These are phyloP conservation scores for Dalbergia oliveri DNA, from an alignment of 306 rosid species.

Conservation along the genomic window DNA sequence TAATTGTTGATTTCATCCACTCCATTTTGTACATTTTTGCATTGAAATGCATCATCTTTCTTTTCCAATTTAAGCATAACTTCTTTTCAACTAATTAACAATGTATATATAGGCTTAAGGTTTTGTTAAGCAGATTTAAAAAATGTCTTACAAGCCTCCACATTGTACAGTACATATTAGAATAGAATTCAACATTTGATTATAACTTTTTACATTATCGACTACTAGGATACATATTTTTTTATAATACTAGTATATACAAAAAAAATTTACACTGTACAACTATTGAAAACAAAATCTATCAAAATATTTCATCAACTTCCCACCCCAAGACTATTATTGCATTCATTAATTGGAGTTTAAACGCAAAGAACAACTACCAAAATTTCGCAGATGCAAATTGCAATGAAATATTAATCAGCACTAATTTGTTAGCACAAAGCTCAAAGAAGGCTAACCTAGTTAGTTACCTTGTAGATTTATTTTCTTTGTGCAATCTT, in stretches of 20 bases:
- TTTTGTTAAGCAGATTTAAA: not conserved
- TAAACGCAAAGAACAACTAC: not conserved
- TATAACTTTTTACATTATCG: not conserved
- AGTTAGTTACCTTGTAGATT: too few relatives aligned
- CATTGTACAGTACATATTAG: not conserved
- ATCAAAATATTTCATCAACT: not conserved
- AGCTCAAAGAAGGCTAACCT: not conserved
- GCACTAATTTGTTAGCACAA: not conserved
- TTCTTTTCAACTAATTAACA: not conserved
- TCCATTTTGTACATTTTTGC: not conserved
- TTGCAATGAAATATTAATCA: conserved; percentile 1
- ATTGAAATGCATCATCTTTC: not conserved
- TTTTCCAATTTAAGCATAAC: not conserved
- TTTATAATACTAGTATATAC: too few relatives aligned
- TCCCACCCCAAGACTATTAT: not conserved
- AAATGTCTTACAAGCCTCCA: not conserved
- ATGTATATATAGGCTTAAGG: not conserved
- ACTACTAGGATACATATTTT: not conserved
- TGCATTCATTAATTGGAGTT: not conserved
- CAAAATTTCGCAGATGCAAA: not conserved
- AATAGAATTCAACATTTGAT: not conserved
- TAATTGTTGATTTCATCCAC: not conserved
- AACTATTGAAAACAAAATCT: not conserved
- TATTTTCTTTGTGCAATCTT: not conserved
- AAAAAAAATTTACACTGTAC: too few relatives aligned